A percentile compares a stretch with the other conserved stretches of the same genome.
These are phyloP conservation scores for Ophiosphaerella korrae DNA, from an alignment of 2,329 filamentous ascomycete species.

Conservation along the genomic window DNA sequence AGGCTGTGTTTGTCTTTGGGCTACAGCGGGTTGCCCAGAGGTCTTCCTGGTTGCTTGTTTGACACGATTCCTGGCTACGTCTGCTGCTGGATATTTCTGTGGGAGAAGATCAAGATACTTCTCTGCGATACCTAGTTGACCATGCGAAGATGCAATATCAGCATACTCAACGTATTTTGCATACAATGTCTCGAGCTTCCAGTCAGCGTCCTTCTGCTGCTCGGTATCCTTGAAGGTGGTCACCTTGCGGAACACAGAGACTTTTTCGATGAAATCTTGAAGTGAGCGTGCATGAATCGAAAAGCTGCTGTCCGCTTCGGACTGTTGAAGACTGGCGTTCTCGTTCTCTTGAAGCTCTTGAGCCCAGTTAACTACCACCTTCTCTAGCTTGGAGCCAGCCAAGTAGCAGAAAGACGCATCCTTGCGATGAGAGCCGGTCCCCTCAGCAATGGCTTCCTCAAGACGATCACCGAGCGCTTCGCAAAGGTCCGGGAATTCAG, in stretches of 20 bases:
- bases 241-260: constrained; percentile 92
- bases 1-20: constrained; percentile 49
- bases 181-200: constrained; percentile 88
- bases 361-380: constrained; percentile 94
- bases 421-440: constrained; percentile 65
- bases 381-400: constrained; percentile 94
- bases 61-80: constrained; percentile 83
- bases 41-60: constrained; percentile 77
- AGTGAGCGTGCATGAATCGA: constrained; percentile 87
- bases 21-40: constrained; percentile 48
- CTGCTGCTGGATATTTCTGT: constrained; percentile 79
- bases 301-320: constrained; percentile 78
- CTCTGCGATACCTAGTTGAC: constrained; percentile 83
- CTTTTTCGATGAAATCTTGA: constrained; percentile 97
- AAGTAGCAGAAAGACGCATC: constrained; percentile 97
- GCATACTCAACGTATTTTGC: constrained; percentile 97
- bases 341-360: constrained; percentile 86
- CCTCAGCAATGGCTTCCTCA: constrained; percentile 66
- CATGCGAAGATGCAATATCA: constrained; percentile 89
- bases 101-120: constrained; percentile 91
- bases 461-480: constrained; percentile 93
- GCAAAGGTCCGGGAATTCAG: constrained; percentile 92
- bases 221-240: constrained; percentile 88
- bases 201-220: constrained; percentile 71
- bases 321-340: constrained; percentile 71